Evolutionary conservation across 129 eudicot species (phyloP), one percentile per base, ranked within the genome.

Genomic region (Mikania micrantha): DNA sequence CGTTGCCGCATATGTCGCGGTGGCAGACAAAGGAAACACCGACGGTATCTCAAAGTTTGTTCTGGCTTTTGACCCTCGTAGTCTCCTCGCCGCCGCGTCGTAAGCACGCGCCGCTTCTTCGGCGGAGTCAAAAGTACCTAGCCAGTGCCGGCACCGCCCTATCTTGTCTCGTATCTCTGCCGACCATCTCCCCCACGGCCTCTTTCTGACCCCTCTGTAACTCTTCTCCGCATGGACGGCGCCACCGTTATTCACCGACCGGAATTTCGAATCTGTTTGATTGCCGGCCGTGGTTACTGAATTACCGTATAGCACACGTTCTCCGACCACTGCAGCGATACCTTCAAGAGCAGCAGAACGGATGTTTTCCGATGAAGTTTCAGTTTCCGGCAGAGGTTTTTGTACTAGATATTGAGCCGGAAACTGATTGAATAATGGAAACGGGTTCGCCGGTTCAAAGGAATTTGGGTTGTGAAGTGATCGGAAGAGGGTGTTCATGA

Each of bases 121-220:
- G 2, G 95, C 84, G 22, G 97, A 82, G 71, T 90, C 97, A 65
- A 91, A 91, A 0, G 97, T 91, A 8, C 97, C 97, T 1, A 91
- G 74, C 97, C 97, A 91, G 81, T 91, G 97, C 6, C 97, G 39
- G 73, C 97, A 91, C 85, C 88, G 73, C 21, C 97, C 97, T 48
- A 91, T 78, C 5, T 85, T 74, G 82, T 91, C 93, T 1, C 91
- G 86, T 72, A 90, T 90, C 95, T 90, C 97, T n/a, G 97, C 97
- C 9, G 95, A 90, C 91, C 91, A 91, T 72, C 97, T 66, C 58
- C 95, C 97, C 97, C 97, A 91, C 17, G 97, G 95, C 90, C 97
- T 36, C 81, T 83, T 87, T 54, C 97, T 72, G 64, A 91, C 97
- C 7, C 97, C 97, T 72, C 97, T 72, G 62, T 91, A 91, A 32